Conservation (phyloP, 1,284 basidiomycete species). For the Melampsora americana region DNA sequence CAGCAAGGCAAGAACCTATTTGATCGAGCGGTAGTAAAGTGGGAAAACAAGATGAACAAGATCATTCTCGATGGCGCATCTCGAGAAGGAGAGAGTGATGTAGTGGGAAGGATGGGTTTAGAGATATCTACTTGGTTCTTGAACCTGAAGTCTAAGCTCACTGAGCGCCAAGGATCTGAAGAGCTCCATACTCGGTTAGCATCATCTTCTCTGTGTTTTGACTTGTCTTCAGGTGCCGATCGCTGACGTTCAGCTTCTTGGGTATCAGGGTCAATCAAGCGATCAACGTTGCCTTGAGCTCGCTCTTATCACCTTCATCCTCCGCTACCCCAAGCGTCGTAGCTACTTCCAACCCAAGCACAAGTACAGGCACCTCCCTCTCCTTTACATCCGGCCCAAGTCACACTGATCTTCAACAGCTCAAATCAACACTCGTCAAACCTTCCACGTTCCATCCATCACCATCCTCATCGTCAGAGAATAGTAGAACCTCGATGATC, state of each 20-base stretch:
- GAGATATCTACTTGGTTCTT: neutral
- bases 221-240: neutral
- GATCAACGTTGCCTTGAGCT: constrained; percentile 20
- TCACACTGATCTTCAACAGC: neutral
- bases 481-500: neutral
- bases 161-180: constrained; percentile 1
- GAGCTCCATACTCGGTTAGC: constrained; percentile 28
- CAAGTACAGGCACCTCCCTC: no score
- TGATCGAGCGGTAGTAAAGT: constrained; percentile 9
- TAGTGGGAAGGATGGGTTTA: neutral
- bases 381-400: no score
- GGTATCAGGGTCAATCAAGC: constrained; percentile 16
- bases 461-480: constrained; percentile 11
- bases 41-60: neutral
- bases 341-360: no score
- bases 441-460: neutral
- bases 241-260: neutral
- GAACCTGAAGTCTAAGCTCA: constrained; percentile 17
- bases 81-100: constrained; percentile 19
- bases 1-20: constrained; percentile 12
- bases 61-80: constrained; percentile 15
- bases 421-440: neutral
- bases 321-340: neutral
- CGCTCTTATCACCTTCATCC: constrained; percentile 14
- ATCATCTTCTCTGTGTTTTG: neutral